Percentiles rank a stretch among this genome's conserved stretches.
phyloP scores from a whole-genome alignment of 1,139 yeast species.

The Yamadazyma buinensis region DNA sequence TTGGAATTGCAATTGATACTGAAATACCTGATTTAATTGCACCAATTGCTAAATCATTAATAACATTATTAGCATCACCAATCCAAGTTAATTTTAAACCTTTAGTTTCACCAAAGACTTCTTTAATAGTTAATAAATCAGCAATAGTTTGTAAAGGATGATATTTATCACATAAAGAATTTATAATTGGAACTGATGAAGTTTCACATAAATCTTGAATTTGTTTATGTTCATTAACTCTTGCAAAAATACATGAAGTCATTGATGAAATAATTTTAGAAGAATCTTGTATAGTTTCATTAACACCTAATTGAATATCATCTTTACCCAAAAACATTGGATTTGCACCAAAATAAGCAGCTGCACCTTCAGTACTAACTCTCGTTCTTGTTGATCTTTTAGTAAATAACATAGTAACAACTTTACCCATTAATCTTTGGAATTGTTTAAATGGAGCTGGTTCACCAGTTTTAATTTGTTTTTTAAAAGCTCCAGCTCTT shows the following conservation, averaged over 20 bases:
- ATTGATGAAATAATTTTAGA: conserved; percentile 87
- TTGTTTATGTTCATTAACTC: conserved; percentile 83
- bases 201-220: conserved; percentile 70
- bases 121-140: conserved; percentile 82
- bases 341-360: conserved; percentile 87
- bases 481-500: conserved; percentile 63
- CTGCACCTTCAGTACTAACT: conserved; percentile 92
- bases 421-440: conserved; percentile 67
- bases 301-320: conserved; percentile 93
- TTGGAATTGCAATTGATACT: conserved; percentile 81
- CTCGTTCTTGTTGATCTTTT: conserved; percentile 95
- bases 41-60: conserved; percentile 91
- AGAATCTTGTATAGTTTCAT: conserved; percentile 86
- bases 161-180: conserved; percentile 86
- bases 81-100: conserved; percentile 89
- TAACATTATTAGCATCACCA: conserved; percentile 94
- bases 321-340: conserved; percentile 96
- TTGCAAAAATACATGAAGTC: conserved; percentile 95
- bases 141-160: conserved; percentile 97
- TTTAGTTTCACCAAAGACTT: conserved; percentile 55
- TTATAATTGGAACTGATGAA: conserved; percentile 86
- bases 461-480: conserved; percentile 49
- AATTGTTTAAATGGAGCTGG: conserved; percentile 45
- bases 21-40: conserved; percentile 80
- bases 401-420: conserved; percentile 78